These are phyloP conservation scores for Gregarina niphandrodes DNA, from an alignment of 169 alveolate species.

Conservation along the genomic window DNA sequence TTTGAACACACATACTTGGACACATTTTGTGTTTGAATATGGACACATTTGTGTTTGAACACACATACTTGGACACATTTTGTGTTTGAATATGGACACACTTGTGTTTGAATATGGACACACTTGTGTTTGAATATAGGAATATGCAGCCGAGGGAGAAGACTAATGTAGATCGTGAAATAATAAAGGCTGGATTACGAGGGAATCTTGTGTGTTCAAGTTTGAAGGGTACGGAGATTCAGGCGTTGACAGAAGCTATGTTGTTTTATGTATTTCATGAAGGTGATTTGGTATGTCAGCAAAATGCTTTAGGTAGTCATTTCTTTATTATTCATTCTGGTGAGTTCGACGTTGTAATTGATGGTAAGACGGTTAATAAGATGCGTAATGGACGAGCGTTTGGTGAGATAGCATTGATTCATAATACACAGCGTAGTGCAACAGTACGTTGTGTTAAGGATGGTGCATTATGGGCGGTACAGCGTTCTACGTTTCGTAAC, in stretches of 20 bases:
- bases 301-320: conserved; percentile 50
- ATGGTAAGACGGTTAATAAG: conserved; percentile 50
- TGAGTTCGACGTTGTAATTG: conserved; percentile 53
- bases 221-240: conserved; percentile 50
- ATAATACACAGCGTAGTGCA: conserved; percentile 88
- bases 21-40: too few relatives aligned
- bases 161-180: conserved; percentile 34
- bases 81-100: too few relatives aligned
- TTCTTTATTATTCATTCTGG: conserved; percentile 57
- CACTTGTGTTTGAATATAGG: too few relatives aligned
- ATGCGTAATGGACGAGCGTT: conserved; percentile 71
- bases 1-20: too few relatives aligned
- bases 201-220: conserved; percentile 50
- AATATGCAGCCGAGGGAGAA: conserved; percentile 24
- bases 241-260: conserved; percentile 55
- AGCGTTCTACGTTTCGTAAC: conserved; percentile 59
- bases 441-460: conserved; percentile 59
- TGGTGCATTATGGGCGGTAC: conserved; percentile 75
- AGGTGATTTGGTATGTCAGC: conserved; percentile 51
- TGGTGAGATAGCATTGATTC: conserved; percentile 92
- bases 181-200: conserved; percentile 40
- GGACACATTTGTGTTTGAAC: too few relatives aligned
- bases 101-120: too few relatives aligned
- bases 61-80: too few relatives aligned
- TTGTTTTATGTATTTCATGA: conserved; percentile 41